Evolutionary conservation across 371 early-diverging fungal genomes (phyloP).

Genomic region (Umbelopsis sp.): DNA sequence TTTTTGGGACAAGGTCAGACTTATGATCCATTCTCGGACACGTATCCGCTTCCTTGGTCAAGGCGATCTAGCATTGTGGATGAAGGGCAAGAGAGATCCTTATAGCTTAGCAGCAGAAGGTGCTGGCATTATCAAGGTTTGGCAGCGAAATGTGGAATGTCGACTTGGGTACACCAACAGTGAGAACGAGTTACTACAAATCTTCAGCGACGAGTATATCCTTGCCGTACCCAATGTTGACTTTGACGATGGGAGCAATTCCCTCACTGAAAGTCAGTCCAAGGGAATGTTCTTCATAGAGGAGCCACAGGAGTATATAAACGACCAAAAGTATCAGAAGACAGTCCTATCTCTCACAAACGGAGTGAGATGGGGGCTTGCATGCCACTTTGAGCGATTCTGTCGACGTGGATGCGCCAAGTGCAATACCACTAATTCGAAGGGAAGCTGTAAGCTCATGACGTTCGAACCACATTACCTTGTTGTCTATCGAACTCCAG

Average conservation of each 20-base stretch:
- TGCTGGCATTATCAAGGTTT: slow-evolving; percentile 39
- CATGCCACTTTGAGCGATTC: slow-evolving; percentile 42
- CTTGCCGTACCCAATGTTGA: slow-evolving; percentile 40
- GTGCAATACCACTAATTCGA: slow-evolving; percentile 16
- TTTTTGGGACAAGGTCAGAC: slow-evolving; percentile 74
- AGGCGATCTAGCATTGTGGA: slow-evolving; percentile 47
- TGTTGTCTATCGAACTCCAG: slow-evolving; percentile 40
- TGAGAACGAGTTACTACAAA: slow-evolving; percentile 39
- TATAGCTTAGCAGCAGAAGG: slow-evolving; percentile 29
- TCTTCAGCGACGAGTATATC: slow-evolving; percentile 36
- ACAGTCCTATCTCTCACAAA: slow-evolving; percentile 44
- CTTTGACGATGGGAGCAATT: not conserved
- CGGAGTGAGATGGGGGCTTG: slow-evolving; percentile 56
- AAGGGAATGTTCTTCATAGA: slow-evolving; percentile 6
- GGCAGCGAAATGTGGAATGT: slow-evolving; percentile 35
- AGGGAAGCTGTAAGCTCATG: slow-evolving; percentile 24
- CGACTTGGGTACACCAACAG: slow-evolving; percentile 34
- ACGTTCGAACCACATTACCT: slow-evolving; percentile 48
- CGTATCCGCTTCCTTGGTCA: slow-evolving; percentile 45
- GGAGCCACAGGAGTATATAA: slow-evolving; percentile 1
- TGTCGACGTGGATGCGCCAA: slow-evolving; percentile 22
- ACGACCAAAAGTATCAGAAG: slow-evolving; percentile 35
- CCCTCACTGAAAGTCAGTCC: not conserved
- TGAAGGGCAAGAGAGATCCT: slow-evolving; percentile 39
- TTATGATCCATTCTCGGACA: slow-evolving; percentile 59